A percentile compares a stretch with the other conserved stretches of the same genome.
phyloP scores from a whole-genome alignment of 176 grass and related monocot species.

The Thalia dealbata region DNA sequence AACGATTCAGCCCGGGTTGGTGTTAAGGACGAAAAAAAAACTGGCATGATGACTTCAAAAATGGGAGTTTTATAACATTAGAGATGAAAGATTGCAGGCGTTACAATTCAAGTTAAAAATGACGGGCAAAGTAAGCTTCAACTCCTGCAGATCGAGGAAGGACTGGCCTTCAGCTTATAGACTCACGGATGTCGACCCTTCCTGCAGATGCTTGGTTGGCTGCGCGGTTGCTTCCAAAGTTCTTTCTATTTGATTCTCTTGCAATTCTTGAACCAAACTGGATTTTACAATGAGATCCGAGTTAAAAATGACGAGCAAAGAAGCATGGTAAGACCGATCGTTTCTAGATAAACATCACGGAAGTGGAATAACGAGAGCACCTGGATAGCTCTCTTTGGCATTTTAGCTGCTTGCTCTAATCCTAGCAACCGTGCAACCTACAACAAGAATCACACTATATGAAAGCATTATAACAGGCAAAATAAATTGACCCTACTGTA shows the following conservation, averaged over 20 bases:
- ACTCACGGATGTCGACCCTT: constrained; percentile 48
- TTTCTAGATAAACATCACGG: background rate
- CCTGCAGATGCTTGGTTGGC: constrained; percentile 82
- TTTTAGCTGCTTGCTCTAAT: constrained; percentile 51
- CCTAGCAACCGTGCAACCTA: constrained; percentile 78
- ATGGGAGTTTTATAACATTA: no score
- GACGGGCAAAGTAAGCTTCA: no score
- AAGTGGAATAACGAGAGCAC: constrained; percentile 25
- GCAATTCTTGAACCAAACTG: constrained; percentile 95
- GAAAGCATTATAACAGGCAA: background rate
- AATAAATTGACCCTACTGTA: background rate
- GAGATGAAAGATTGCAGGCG: no score
- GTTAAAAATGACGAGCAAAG: background rate
- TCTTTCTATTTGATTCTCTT: constrained; percentile 74
- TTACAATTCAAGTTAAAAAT: no score
- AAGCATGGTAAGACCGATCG: no score
- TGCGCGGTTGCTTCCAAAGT: constrained; percentile 84
- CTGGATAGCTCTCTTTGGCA: constrained; percentile 93
- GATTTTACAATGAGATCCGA: background rate
- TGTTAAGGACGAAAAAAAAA: no score
- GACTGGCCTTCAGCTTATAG: background rate
- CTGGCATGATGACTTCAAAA: no score
- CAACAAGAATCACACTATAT: constrained; percentile 12
- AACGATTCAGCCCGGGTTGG: no score
- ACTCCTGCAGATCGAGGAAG: no score